A percentile compares a stretch with the other conserved stretches of the same genome.
These are phyloP conservation scores for Carex pumila DNA, from an alignment of 176 grass and related monocot species.

Conservation along the genomic window DNA sequence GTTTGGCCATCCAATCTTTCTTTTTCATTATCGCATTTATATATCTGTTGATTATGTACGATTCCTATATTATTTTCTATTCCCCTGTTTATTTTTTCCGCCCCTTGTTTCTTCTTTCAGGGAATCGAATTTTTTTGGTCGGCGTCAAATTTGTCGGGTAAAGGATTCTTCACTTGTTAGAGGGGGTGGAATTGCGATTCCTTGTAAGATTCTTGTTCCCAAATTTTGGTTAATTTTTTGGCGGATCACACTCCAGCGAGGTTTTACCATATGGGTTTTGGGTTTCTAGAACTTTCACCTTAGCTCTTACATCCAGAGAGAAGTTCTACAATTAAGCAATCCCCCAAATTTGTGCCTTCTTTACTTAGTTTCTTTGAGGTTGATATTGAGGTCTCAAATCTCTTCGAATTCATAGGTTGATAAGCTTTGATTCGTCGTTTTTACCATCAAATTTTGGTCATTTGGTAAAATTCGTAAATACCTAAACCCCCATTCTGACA, in stretches of 20 bases:
- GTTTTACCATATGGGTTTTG: conserved; percentile 12
- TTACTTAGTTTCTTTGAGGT: neutral
- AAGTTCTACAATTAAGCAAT: neutral
- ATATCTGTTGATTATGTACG: neutral
- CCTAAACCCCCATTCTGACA: neutral
- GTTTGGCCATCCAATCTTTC: neutral
- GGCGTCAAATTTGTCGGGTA: neutral
- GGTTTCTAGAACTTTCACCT: neutral
- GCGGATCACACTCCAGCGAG: neutral
- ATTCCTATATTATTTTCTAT: neutral
- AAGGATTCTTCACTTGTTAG: neutral
- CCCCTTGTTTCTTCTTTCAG: neutral
- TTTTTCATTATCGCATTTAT: conserved; percentile 7
- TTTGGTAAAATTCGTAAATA: neutral
- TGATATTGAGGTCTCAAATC: neutral
- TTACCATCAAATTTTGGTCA: neutral
- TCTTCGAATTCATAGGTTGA: neutral
- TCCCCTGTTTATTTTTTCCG: neutral
- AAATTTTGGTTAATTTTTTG: neutral
- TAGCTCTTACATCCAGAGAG: neutral
- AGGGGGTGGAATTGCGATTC: neutral
- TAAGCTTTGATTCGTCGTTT: neutral
- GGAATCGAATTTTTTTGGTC: neutral
- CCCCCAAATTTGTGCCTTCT: neutral
- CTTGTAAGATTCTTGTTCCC: neutral